Base-by-base conservation (phyloP, 2,329 filamentous ascomycete species). In the Monilinia fructicola region DNA sequence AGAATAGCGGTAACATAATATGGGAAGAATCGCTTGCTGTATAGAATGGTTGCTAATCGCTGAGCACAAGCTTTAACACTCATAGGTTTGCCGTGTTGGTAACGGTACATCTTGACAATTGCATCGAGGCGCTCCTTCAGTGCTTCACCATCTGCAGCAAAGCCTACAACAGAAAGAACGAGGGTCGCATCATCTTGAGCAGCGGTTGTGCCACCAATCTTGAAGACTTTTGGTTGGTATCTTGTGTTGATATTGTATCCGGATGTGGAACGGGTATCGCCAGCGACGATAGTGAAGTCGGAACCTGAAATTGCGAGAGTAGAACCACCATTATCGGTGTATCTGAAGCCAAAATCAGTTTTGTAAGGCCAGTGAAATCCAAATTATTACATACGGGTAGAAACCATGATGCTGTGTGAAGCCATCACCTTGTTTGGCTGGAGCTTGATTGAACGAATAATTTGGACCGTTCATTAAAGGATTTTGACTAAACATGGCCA, bases 171-270 rank as follows among this genome's bases (percentile, higher is more conserved):
- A 2, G 93, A 96, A 59, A 99, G 85, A 21, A 98, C 87, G 75
- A 99, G 91, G 65, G 88, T 91, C 63, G 92, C 91, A 73, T 93
- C 92, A 69, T 90, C 87, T 78, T 96, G 92, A 66, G 92, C 89
- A 63, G 92, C 87, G 53, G 91, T 93, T 68, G 93, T 92, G 64
- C 94, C 95, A 68, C 96, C 95, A 73, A 99, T 96, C 81, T 91
- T 93, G 87, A 97, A 99, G 70, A 99, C 90, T 81, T 99, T 99
- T 67, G 95, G 95, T 68, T 90, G 87, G 83, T 91, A 94, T 75
- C 95, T 91, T 68, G 93, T 93, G 87, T 99, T 97, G 89, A 99
- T 99, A 84, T 90, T 97, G 87, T 97, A 99, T 77, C 96, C 95
- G 71, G 91, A 90, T 66, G 93, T 97, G 76, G 92, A 92, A 78